Percentiles rank a stretch among this genome's conserved stretches.
Evolutionary conservation across 1,284 basidiomycete species (phyloP).

Genomic region (Abortiporus biennis): DNA sequence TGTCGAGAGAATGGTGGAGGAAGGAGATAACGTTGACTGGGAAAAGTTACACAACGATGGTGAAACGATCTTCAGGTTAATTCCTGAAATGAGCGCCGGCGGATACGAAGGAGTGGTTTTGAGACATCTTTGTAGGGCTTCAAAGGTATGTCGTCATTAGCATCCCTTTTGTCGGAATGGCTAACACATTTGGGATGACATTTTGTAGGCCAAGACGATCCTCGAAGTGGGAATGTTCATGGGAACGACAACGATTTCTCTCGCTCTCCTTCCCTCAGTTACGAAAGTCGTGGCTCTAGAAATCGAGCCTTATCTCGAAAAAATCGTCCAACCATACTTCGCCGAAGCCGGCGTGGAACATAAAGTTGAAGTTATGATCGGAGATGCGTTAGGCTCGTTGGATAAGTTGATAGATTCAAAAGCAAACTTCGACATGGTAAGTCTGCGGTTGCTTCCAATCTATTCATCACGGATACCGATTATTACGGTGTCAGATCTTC

Average conservation of each 20-base stretch:
- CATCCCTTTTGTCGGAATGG: neutral
- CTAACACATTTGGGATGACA: neutral
- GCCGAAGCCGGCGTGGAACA: conserved; percentile 11
- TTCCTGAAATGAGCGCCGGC: conserved; percentile 15
- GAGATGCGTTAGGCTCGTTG: conserved; percentile 12
- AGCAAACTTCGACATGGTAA: conserved; percentile 14
- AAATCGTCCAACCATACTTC: conserved; percentile 11
- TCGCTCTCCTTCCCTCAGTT: conserved; percentile 12
- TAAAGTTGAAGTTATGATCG: conserved; percentile 14
- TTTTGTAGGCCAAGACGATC: conserved; percentile 9
- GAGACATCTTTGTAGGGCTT: conserved; percentile 12
- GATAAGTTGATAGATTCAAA: conserved; percentile 8
- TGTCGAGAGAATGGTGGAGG: conserved; percentile 12
- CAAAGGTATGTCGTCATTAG: conserved; percentile 9
- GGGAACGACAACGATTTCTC: conserved; percentile 14
- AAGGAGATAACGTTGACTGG: conserved; percentile 13
- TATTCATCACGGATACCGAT: neutral
- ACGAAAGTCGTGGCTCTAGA: conserved; percentile 11
- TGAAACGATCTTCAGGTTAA: conserved; percentile 11
- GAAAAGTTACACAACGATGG: conserved; percentile 9
- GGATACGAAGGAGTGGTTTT: conserved; percentile 14
- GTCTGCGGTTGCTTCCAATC: neutral
- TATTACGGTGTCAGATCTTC: conserved; percentile 9
- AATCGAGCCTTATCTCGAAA: conserved; percentile 12
- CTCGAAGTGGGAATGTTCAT: conserved; percentile 17